These are phyloP conservation scores for Hymenoscyphus occultus DNA, from an alignment of 2,329 filamentous ascomycete species.

Conservation along the genomic window DNA sequence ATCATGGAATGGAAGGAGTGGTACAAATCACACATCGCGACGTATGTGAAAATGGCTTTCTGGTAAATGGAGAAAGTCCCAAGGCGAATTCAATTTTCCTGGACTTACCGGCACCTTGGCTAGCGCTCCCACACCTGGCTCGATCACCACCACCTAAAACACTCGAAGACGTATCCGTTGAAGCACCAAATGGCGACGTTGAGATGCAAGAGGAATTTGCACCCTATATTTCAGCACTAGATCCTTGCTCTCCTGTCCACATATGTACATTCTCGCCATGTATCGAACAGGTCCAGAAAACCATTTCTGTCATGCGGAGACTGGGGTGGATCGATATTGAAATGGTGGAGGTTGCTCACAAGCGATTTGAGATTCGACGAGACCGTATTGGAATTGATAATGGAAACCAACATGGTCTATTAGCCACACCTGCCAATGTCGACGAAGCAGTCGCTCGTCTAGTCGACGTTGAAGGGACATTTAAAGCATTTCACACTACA, in stretches of 20 bases:
- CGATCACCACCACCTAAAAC: conserved; percentile 43
- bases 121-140: conserved; percentile 72
- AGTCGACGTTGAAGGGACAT: conserved; percentile 67
- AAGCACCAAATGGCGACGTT: not conserved
- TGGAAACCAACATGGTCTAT: conserved; percentile 54
- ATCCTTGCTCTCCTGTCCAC: conserved; percentile 68
- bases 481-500: conserved; percentile 58
- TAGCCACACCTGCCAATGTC: conserved; percentile 64
- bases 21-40: conserved; percentile 76
- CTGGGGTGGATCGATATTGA: conserved; percentile 88
- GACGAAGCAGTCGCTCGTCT: conserved; percentile 74
- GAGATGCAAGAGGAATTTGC: conserved; percentile 18
- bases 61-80: conserved; percentile 54
- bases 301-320: conserved; percentile 74
- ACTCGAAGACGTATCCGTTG: conserved; percentile 11
- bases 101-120: conserved; percentile 78
- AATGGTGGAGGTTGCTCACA: conserved; percentile 86
- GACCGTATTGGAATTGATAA: conserved; percentile 72
- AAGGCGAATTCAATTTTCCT: conserved; percentile 71
- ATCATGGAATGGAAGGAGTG: conserved; percentile 62
- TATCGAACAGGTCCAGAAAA: conserved; percentile 91
- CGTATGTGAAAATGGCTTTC: conserved; percentile 73
- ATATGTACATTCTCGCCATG: conserved; percentile 96
- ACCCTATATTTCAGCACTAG: conserved; percentile 60
- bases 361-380: conserved; percentile 74